These are phyloP conservation scores for Sanghuangporus sanghuang DNA, from an alignment of 1,284 basidiomycete species.

Conservation along the genomic window DNA sequence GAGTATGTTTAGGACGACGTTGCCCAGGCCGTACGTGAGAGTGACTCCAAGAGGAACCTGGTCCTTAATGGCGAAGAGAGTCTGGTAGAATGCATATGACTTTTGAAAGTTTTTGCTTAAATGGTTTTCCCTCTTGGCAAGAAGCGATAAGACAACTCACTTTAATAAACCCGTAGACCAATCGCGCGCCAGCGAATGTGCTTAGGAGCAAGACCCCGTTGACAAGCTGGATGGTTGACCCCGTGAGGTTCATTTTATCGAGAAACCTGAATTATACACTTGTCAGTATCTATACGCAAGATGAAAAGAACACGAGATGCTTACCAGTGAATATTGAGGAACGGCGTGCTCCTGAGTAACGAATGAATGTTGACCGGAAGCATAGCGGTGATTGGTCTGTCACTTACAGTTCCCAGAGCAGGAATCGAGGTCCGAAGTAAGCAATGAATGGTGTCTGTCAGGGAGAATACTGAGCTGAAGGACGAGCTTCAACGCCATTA, in stretches of 20 bases:
- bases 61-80: constrained; percentile 43
- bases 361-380: constrained; percentile 11
- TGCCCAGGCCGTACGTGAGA: constrained; percentile 48
- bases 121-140: constrained; percentile 22
- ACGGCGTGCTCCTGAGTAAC: constrained; percentile 60
- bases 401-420: constrained; percentile 70
- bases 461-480: constrained; percentile 11
- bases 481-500: not conserved
- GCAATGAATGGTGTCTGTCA: constrained; percentile 65
- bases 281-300: not conserved
- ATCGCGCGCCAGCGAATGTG: constrained; percentile 57
- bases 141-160: constrained; percentile 29
- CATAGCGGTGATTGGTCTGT: constrained; percentile 1
- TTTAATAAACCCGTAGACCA: constrained; percentile 60
- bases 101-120: constrained; percentile 23
- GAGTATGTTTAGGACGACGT: constrained; percentile 55
- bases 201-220: constrained; percentile 61
- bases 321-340: constrained; percentile 74
- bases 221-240: constrained; percentile 55
- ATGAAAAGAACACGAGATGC: constrained; percentile 1
- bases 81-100: constrained; percentile 59
- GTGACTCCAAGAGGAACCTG: constrained; percentile 44
- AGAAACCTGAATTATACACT: constrained; percentile 46
- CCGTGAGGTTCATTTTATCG: constrained; percentile 68
- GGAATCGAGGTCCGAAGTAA: constrained; percentile 65